Conservation (phyloP, 768 basidiomycete genomes). For the Podaxis mareebaensis region DNA sequence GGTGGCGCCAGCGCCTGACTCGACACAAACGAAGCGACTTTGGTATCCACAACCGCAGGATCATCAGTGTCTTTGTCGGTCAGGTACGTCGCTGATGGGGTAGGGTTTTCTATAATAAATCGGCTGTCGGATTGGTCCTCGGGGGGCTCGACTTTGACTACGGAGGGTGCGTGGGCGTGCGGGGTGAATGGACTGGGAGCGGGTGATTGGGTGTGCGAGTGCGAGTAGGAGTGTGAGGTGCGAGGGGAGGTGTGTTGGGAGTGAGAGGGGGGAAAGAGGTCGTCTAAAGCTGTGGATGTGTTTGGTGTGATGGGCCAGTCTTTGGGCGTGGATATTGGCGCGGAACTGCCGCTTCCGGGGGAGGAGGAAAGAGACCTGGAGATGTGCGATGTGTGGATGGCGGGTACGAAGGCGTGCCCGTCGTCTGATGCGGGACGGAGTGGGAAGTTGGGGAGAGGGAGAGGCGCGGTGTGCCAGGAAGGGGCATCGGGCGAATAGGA, state of each 20-base stretch:
- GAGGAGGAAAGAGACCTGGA: slow-evolving; percentile 7
- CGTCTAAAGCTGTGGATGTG: neutral
- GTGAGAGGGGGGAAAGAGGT: neutral
- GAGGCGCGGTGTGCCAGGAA: neutral
- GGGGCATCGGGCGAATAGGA: neutral
- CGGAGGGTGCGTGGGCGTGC: slow-evolving; percentile 7
- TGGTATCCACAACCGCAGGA: slow-evolving; percentile 1
- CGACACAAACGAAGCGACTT: slow-evolving; percentile 21
- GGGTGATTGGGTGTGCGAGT: neutral
- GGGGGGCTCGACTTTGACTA: slow-evolving; percentile 39
- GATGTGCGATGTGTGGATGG: neutral
- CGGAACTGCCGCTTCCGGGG: neutral
- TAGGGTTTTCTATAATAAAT: slow-evolving; percentile 47
- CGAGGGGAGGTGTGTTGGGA: neutral
- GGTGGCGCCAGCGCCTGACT: slow-evolving; percentile 50
- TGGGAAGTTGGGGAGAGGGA: neutral
- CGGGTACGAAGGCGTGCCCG: neutral
- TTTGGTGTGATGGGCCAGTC: slow-evolving; percentile 8
- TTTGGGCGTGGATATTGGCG: neutral
- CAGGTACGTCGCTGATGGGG: slow-evolving; percentile 18
- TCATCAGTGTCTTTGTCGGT: neutral
- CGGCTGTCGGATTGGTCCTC: slow-evolving; percentile 35
- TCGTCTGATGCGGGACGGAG: slow-evolving; percentile 3
- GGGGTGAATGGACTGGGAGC: slow-evolving; percentile 13
- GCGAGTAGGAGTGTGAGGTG: neutral